phyloP scores from a whole-genome alignment of 495 filamentous ascomycete species.

The Penicillium canescens region DNA sequence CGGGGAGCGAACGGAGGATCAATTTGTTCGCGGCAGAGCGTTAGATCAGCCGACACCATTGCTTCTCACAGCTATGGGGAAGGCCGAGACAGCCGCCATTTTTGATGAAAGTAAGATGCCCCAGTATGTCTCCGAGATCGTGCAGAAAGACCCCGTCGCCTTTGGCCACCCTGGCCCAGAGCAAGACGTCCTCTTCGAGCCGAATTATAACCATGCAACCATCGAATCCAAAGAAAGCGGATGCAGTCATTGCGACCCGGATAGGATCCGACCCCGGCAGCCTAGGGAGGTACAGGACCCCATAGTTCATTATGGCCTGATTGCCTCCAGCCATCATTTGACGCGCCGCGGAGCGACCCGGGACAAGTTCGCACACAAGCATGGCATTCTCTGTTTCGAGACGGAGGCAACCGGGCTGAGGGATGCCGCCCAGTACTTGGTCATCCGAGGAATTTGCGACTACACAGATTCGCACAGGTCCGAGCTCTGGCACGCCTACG shows the following conservation, averaged over 20 bases:
- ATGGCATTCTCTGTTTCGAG: conserved; percentile 35
- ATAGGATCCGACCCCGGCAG: conserved; percentile 13
- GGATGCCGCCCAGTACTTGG: conserved; percentile 27
- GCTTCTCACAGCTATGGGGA: conserved; percentile 27
- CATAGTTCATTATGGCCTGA: conserved; percentile 34
- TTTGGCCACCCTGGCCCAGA: conserved; percentile 22
- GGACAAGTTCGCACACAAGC: conserved; percentile 14
- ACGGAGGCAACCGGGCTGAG: conserved; percentile 38
- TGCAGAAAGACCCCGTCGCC: conserved; percentile 21
- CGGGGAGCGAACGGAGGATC: conserved; percentile 12
- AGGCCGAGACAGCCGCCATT: conserved; percentile 23
- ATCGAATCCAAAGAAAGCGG: conserved; percentile 14
- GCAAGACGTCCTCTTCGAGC: conserved; percentile 31
- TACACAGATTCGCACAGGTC: conserved; percentile 41
- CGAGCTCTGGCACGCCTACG: conserved; percentile 37
- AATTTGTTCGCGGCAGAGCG: conserved; percentile 23
- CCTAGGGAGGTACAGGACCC: conserved; percentile 17
- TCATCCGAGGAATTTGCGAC: conserved; percentile 42
- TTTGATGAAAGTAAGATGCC: conserved; percentile 20
- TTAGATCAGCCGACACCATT: conserved; percentile 27
- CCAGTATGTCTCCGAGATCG: conserved; percentile 22
- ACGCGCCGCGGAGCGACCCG: conserved; percentile 24
- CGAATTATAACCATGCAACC: conserved; percentile 23
- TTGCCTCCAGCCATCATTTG: conserved; percentile 32
- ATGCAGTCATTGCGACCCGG: conserved; percentile 23